Evolutionary conservation across 2,329 filamentous ascomycete genomes (phyloP).

Genomic region (Pestalotiopsis sp.): DNA sequence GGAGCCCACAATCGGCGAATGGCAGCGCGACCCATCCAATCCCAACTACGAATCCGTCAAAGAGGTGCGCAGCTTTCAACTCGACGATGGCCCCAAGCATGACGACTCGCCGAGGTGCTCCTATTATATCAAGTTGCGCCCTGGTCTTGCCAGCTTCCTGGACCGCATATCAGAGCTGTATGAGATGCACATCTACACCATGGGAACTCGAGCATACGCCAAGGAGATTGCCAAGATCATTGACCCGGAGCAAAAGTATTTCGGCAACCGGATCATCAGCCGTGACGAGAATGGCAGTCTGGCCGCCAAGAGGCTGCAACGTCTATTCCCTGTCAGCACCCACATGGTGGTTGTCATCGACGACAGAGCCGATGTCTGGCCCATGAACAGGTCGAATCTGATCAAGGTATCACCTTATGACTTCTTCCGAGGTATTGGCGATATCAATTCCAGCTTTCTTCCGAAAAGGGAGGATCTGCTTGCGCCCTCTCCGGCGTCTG

Average conservation of each 20-base stretch:
- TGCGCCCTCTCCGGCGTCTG: constrained; percentile 2
- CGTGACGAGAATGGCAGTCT: constrained; percentile 96
- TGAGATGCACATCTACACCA: constrained; percentile 97
- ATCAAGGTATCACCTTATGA: constrained; percentile 96
- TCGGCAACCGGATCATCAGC: constrained; percentile 92
- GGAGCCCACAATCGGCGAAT: constrained; percentile 93
- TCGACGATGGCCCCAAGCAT: constrained; percentile 77
- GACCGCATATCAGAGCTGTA: constrained; percentile 76
- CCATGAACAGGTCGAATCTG: constrained; percentile 83
- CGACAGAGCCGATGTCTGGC: constrained; percentile 94
- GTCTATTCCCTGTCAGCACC: constrained; percentile 92
- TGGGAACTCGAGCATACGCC: constrained; percentile 97
- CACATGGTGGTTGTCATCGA: constrained; percentile 99
- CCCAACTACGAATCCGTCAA: constrained; percentile 91
- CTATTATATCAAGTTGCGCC: constrained; percentile 98
- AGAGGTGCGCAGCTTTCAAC: constrained; percentile 84
- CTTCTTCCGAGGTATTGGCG: constrained; percentile 96
- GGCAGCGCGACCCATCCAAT: constrained; percentile 84
- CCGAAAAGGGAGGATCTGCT: constrained; percentile 70
- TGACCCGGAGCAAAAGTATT: constrained; percentile 84
- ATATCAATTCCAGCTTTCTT: constrained; percentile 97
- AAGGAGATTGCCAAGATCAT: constrained; percentile 89
- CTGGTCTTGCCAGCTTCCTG: constrained; percentile 80
- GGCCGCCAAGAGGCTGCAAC: constrained; percentile 83
- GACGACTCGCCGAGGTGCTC: constrained; percentile 73